Percentiles rank a stretch among this genome's conserved stretches.
Evolutionary conservation across 768 basidiomycete genomes (phyloP).

Genomic region (Rubroboletus satanas): DNA sequence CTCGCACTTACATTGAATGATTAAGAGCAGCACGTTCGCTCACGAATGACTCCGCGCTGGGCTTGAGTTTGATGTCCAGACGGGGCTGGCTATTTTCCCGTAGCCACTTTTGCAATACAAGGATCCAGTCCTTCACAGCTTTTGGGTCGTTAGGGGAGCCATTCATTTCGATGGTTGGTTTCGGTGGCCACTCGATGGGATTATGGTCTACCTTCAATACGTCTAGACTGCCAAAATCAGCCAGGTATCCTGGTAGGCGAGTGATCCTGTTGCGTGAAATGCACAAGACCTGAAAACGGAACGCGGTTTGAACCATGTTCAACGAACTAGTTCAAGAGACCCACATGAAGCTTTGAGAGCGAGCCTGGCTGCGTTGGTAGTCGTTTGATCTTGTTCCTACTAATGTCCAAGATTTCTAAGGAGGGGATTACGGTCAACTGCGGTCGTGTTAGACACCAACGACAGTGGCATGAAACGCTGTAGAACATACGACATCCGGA

Average conservation of each 20-base stretch:
- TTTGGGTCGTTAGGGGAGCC: conserved; percentile 43
- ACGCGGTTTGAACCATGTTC: not conserved
- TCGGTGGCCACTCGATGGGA: conserved; percentile 91
- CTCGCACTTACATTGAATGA: conserved; percentile 25
- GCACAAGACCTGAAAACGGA: conserved; percentile 65
- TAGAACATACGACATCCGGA: conserved; percentile 74
- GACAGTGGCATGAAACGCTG: conserved; percentile 1
- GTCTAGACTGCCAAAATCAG: conserved; percentile 65
- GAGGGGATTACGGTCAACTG: conserved; percentile 82
- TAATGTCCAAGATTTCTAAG: conserved; percentile 92
- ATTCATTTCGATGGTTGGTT: conserved; percentile 44
- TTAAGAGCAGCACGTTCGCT: conserved; percentile 40
- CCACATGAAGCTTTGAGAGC: conserved; percentile 69
- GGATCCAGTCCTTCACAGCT: conserved; percentile 69
- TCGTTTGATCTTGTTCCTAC: conserved; percentile 81
- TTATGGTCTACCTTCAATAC: conserved; percentile 88
- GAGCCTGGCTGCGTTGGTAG: conserved; percentile 80
- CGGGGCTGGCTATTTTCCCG: conserved; percentile 42
- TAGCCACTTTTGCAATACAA: conserved; percentile 72
- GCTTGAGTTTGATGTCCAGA: conserved; percentile 30
- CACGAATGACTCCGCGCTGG: conserved; percentile 49
- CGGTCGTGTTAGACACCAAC: conserved; percentile 6
- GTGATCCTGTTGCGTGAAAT: conserved; percentile 82
- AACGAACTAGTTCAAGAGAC: conserved; percentile 15
- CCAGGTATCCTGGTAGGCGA: conserved; percentile 73